Percentiles rank a stretch among this genome's conserved stretches.
Evolutionary conservation across 257 asterid species (phyloP).

Genomic region (Nicotiana attenuata): DNA sequence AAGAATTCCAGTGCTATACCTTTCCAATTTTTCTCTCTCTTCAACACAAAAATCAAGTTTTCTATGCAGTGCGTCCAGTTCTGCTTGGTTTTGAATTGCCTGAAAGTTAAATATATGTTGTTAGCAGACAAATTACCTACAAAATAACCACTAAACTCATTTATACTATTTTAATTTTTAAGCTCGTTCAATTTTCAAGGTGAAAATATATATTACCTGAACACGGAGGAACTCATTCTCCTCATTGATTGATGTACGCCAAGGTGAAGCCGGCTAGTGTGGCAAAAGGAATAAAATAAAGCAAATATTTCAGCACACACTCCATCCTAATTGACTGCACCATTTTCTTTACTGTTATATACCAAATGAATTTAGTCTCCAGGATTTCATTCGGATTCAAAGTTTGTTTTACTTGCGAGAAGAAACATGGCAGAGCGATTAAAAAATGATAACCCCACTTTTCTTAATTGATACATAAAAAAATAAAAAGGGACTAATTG

Average conservation of each 20-base stretch:
- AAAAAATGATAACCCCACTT: not conserved
- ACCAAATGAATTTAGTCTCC: not conserved
- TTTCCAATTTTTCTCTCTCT: slow-evolving; percentile 73
- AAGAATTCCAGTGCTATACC: slow-evolving; percentile 31
- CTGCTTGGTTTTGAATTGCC: slow-evolving; percentile 95
- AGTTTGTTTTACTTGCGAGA: not conserved
- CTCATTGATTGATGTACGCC: slow-evolving; percentile 76
- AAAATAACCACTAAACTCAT: not conserved
- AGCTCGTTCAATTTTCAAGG: not conserved
- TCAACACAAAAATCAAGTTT: slow-evolving; percentile 53
- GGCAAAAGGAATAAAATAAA: not conserved
- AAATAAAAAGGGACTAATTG: not conserved
- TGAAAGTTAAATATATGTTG: slow-evolving; percentile 18
- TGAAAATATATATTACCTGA: slow-evolving; percentile 48
- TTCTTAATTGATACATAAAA: not conserved
- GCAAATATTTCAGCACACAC: not conserved
- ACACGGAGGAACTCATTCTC: slow-evolving; percentile 91
- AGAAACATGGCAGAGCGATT: not conserved
- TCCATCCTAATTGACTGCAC: no score
- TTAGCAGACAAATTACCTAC: not conserved
- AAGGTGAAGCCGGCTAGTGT: slow-evolving; percentile 63
- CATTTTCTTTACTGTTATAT: no score
- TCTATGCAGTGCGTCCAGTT: slow-evolving; percentile 68
- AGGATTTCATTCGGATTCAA: not conserved
- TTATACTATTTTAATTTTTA: not conserved